phyloP scores from a whole-genome alignment of 2,329 filamentous ascomycete genomes.

The Fusarium tupiense region DNA sequence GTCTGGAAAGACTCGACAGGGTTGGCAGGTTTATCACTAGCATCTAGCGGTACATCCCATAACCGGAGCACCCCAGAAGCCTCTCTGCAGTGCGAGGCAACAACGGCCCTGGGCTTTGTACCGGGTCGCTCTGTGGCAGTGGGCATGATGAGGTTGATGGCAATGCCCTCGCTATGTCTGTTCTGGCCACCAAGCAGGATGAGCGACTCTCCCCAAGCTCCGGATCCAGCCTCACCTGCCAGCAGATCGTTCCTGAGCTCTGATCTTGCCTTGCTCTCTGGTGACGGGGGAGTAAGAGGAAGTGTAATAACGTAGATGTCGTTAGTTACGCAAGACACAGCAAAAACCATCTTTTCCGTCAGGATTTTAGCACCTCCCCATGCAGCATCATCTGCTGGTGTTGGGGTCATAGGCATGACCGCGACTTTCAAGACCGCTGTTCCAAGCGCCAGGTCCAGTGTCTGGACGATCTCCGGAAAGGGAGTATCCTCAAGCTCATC shows the following conservation, averaged over 20 bases:
- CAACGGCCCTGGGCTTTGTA: slow-evolving; percentile 57
- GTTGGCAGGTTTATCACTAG: slow-evolving; percentile 44
- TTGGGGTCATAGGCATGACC: slow-evolving; percentile 62
- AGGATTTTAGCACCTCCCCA: slow-evolving; percentile 59
- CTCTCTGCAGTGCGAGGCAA: slow-evolving; percentile 69
- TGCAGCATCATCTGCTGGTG: slow-evolving; percentile 58
- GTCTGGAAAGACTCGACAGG: slow-evolving; percentile 66
- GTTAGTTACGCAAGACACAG: slow-evolving; percentile 66
- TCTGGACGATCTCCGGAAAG: slow-evolving; percentile 67
- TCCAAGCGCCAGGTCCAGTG: slow-evolving; percentile 68
- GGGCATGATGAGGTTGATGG: slow-evolving; percentile 62
- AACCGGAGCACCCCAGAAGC: slow-evolving; percentile 67
- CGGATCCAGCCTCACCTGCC: slow-evolving; percentile 65
- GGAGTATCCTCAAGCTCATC: slow-evolving; percentile 59
- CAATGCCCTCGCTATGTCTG: slow-evolving; percentile 63
- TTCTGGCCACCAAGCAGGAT: slow-evolving; percentile 63
- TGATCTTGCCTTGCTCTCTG: slow-evolving; percentile 65
- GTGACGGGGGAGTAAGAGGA: slow-evolving; percentile 69
- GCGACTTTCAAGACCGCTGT: slow-evolving; percentile 66
- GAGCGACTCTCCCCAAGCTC: slow-evolving; percentile 71
- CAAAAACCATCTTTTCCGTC: slow-evolving; percentile 68
- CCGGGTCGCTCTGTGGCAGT: slow-evolving; percentile 52
- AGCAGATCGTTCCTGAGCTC: slow-evolving; percentile 63
- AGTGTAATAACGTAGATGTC: slow-evolving; percentile 67
- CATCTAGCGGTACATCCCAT: slow-evolving; percentile 65